These are phyloP conservation scores for Rhamnella rubrinervis DNA, from an alignment of 331 rosid species.

Conservation along the genomic window DNA sequence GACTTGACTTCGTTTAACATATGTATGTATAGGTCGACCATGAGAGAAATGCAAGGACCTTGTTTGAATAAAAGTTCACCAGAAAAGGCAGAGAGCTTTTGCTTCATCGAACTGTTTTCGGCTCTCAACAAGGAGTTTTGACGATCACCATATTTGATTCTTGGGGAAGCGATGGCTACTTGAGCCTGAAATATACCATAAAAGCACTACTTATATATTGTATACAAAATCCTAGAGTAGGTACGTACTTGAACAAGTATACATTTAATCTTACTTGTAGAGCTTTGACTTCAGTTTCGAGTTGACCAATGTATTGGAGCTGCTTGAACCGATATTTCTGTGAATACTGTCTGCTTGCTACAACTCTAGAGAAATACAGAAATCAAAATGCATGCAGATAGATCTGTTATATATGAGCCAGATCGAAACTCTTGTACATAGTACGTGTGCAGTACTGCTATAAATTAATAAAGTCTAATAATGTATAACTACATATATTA, in stretches of 20 bases:
- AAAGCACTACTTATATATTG: too few relatives aligned
- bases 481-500: neutral
- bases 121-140: slow-evolving; percentile 25
- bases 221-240: neutral
- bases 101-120: slow-evolving; percentile 26
- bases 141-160: slow-evolving; percentile 5
- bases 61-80: slow-evolving; percentile 24
- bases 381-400: too few relatives aligned
- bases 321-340: slow-evolving; percentile 28
- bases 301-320: slow-evolving; percentile 3
- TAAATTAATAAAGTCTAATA: neutral
- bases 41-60: slow-evolving; percentile 6
- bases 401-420: too few relatives aligned
- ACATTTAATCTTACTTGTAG: slow-evolving; percentile 23
- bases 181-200: slow-evolving; percentile 16
- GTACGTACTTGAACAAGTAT: neutral
- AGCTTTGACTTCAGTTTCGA: slow-evolving; percentile 24
- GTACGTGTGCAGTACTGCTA: neutral
- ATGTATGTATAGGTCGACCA: too few relatives aligned
- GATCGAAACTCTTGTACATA: too few relatives aligned
- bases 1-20: neutral
- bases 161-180: slow-evolving; percentile 19
- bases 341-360: slow-evolving; percentile 29
- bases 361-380: slow-evolving; percentile 6
- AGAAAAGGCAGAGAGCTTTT: slow-evolving; percentile 3